phyloP scores from a whole-genome alignment of 148 eudicot genomes.

The Camellia sinensis region DNA sequence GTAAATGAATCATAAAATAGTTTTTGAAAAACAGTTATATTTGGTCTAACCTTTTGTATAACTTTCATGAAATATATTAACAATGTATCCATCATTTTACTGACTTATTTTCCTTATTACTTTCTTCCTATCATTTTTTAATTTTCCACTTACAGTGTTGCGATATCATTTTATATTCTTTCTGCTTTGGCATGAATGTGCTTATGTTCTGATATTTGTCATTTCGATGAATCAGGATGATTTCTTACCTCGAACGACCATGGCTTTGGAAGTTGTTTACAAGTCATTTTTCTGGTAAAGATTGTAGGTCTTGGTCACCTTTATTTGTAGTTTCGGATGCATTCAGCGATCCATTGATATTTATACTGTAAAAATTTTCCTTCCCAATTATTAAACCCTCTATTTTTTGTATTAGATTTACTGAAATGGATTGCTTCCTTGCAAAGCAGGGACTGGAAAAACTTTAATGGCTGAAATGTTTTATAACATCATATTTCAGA shows the following conservation, averaged over 20 bases:
- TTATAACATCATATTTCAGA: too few species aligned
- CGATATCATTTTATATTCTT: background rate
- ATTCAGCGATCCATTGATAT: background rate
- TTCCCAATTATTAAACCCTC: too few species aligned
- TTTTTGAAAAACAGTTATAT: too few species aligned
- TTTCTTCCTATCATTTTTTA: background rate
- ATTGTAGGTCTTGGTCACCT: conserved; percentile 47
- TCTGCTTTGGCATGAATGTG: background rate
- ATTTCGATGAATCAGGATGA: conserved; percentile 61
- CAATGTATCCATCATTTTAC: background rate
- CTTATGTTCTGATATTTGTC: conserved; percentile 1
- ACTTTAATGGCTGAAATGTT: too few species aligned
- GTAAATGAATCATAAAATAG: too few species aligned
- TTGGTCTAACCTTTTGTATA: background rate
- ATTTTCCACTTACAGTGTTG: background rate
- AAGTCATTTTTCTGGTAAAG: conserved; percentile 83
- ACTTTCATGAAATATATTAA: background rate
- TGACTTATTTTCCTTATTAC: background rate
- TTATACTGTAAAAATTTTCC: too few species aligned
- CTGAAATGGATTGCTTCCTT: too few species aligned
- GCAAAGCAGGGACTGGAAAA: too few species aligned
- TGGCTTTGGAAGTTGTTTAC: conserved; percentile 68
- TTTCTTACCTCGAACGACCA: conserved; percentile 89
- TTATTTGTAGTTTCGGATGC: conserved; percentile 9
- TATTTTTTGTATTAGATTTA: too few species aligned